Evolutionary conservation across 192 early-diverging fungal genomes (phyloP).

Genomic region (Linnemannia zychae): DNA sequence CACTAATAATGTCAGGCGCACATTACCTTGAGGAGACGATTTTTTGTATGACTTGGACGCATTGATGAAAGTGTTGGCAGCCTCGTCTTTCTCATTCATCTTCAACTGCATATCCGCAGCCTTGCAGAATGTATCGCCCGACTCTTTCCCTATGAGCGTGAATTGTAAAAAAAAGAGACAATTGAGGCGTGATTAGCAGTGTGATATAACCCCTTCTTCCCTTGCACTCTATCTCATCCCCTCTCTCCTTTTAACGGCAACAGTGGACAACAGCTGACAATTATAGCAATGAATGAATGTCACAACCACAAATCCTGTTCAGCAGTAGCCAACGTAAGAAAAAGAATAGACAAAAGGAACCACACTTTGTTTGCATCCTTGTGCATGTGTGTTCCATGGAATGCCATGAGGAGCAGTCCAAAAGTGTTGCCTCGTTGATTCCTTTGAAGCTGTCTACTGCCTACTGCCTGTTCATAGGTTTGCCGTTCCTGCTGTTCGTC

Average conservation of each 20-base stretch:
- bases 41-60: conserved; percentile 95
- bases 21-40: conserved; percentile 75
- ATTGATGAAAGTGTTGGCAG: conserved; percentile 83
- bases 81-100: conserved; percentile 88
- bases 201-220: not conserved
- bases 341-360: not conserved
- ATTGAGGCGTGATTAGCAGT: not conserved
- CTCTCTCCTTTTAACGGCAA: not conserved
- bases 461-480: not conserved
- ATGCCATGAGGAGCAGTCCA: not conserved
- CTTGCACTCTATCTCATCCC: not conserved
- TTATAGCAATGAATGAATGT: not conserved
- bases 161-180: conserved; percentile 15
- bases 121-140: conserved; percentile 92
- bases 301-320: not conserved
- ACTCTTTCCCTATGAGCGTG: conserved; percentile 85
- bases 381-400: not conserved
- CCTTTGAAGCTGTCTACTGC: not conserved
- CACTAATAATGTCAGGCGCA: not conserved
- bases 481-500: not conserved
- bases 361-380: not conserved
- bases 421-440: not conserved
- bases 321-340: not conserved
- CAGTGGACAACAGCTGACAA: not conserved
- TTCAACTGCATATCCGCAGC: conserved; percentile 86